Base-by-base conservation (phyloP, 2,329 filamentous ascomycete genomes). In the Fusarium sp. region DNA sequence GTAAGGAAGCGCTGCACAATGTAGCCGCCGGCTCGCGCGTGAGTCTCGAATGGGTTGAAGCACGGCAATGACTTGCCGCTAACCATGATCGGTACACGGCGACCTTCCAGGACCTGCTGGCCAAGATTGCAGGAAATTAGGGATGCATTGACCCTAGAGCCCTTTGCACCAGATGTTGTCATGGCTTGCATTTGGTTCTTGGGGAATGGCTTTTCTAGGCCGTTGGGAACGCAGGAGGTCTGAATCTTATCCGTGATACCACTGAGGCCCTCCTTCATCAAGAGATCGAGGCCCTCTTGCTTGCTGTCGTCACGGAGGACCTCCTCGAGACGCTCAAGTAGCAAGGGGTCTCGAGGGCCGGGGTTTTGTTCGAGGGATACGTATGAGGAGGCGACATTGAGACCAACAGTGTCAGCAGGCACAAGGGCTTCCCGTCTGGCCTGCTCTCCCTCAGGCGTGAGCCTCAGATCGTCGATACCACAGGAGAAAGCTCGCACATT, bases 141-240 rank as follows among this genome's bases (percentile, higher is more conserved):
- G 76, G 97, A 98, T 53, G 96, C 96, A 78, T 99, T 99, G 81
- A 99, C 96, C 75, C 89, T 86, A 58, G 90, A 92, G 78, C 96
- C 96, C 83, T 99, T 99, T 54, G 96, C 96, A 80, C 96, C 96
- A 60, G 96, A 98, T 13, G 92, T 92, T 23, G 96, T 99, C 96
- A 99, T 99, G 71, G 93, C 90, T 85, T 99, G 96, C 95, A 99
- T 99, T 82, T 98, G 95, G 77, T 99, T 99, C 77, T 92, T 92
- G 1, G 96, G 96, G 81, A 99, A 99, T 8, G 92, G 89, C 82
- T 98, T 99, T 75, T 93, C 90, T 30, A 99, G 88, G 43, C 93
- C 94, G 18, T 84, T 82, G 1, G 96, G 96, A 71, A 99, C 87
- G 80, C 94, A 97, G 3, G 89, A 88, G 48, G 86, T 86, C 10